These are phyloP conservation scores for Ilyonectria robusta DNA, from an alignment of 2,329 filamentous ascomycete genomes.

Conservation along the genomic window DNA sequence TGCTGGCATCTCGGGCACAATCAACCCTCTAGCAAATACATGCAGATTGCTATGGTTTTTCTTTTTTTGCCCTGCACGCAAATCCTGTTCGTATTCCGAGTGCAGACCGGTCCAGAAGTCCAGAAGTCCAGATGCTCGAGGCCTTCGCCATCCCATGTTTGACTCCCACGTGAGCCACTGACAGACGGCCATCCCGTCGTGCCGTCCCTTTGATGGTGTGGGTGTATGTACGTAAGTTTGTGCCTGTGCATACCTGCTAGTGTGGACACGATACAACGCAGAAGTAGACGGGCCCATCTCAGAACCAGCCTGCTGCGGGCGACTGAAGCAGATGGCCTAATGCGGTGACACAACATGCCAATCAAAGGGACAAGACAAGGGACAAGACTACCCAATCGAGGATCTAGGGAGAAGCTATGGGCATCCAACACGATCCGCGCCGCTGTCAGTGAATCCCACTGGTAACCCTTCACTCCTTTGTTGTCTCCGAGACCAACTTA, in stretches of 20 bases:
- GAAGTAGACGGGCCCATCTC: constrained; percentile 23
- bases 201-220: constrained; percentile 14
- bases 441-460: constrained; percentile 31
- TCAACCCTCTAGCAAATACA: constrained; percentile 34
- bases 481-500: constrained; percentile 21
- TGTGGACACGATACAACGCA: constrained; percentile 30
- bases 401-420: constrained; percentile 38
- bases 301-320: constrained; percentile 25
- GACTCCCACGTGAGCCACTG: constrained; percentile 30
- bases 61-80: constrained; percentile 8
- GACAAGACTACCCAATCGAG: constrained; percentile 34
- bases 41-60: constrained; percentile 5
- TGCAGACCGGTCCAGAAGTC: constrained; percentile 44
- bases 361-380: constrained; percentile 20
- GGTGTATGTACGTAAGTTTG: constrained; percentile 2
- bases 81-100: constrained; percentile 31
- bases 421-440: constrained; percentile 31
- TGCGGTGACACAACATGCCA: constrained; percentile 38
- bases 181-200: constrained; percentile 28
- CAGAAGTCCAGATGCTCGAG: constrained; percentile 39
- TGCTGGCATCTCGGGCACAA: constrained; percentile 38
- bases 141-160: constrained; percentile 36
- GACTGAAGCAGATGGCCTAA: constrained; percentile 31
- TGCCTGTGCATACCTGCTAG: constrained; percentile 23
- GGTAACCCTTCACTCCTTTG: constrained; percentile 28